These are phyloP conservation scores for Citrullus colocynthis DNA, from an alignment of 306 rosid genomes.

Conservation along the genomic window DNA sequence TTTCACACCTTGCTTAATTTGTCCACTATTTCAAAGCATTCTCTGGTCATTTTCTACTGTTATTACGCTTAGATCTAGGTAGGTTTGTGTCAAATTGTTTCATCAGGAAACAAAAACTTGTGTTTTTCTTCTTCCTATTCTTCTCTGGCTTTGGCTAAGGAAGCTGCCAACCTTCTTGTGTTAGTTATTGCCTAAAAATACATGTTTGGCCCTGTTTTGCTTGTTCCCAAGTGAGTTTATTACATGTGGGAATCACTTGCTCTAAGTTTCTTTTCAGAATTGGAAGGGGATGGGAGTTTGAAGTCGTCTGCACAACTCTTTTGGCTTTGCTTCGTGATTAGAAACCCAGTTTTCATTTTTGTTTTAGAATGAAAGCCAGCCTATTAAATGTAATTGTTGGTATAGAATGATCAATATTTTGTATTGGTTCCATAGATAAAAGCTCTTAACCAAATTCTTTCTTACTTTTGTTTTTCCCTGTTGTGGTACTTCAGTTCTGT, in stretches of 20 bases:
- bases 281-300: background rate
- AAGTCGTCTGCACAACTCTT: background rate
- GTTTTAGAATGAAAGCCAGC: background rate
- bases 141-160: background rate
- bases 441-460: background rate
- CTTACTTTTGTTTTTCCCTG: background rate
- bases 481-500: background rate
- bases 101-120: background rate
- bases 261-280: background rate
- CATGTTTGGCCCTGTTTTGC: background rate
- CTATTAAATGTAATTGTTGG: background rate
- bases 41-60: background rate
- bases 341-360: background rate
- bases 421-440: background rate
- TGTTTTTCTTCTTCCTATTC: background rate
- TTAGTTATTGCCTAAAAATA: background rate
- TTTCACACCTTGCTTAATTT: background rate
- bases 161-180: background rate
- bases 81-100: background rate
- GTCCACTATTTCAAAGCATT: background rate
- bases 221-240: background rate
- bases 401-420: background rate
- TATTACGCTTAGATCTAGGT: background rate
- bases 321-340: background rate
- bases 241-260: background rate